Conservation (phyloP, 306 rosid genomes). For the Pyrus pyrifolia region DNA sequence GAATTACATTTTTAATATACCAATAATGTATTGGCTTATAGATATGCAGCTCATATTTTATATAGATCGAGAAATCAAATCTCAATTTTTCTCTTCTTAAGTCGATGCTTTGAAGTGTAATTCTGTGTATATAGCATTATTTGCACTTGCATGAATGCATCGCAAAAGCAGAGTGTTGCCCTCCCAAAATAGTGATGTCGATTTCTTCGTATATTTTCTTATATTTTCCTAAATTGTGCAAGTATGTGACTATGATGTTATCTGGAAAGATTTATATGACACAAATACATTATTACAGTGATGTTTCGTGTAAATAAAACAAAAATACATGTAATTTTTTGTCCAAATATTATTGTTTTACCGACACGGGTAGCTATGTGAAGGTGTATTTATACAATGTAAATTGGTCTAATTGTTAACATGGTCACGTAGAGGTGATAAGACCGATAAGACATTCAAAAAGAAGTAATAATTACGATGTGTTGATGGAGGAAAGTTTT, state of each 20-base stretch:
- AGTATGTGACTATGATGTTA: too few species aligned
- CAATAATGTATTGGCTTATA: not conserved
- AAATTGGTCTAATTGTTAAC: not conserved
- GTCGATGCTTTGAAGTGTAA: not conserved
- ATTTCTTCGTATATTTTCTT: not conserved
- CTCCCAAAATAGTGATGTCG: not conserved
- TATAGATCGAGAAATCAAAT: not conserved
- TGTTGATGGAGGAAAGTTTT: not conserved
- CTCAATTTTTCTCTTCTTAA: not conserved
- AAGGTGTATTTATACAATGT: too few species aligned
- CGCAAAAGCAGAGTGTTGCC: not conserved
- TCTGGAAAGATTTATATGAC: too few species aligned
- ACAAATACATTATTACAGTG: accelerated
- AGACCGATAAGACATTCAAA: not conserved
- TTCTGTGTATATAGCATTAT: not conserved
- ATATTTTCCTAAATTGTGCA: not conserved
- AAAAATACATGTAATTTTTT: too few species aligned
- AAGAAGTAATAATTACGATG: too few species aligned
- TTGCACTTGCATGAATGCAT: not conserved
- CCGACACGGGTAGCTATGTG: accelerated
- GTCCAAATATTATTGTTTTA: too few species aligned
- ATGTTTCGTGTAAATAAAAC: too few species aligned
- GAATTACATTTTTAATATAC: not conserved
- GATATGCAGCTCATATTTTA: not conserved
- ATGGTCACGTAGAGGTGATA: not conserved